phyloP scores from a whole-genome alignment of 2,329 filamentous ascomycete genomes.

The Trichoderma pleuroti region DNA sequence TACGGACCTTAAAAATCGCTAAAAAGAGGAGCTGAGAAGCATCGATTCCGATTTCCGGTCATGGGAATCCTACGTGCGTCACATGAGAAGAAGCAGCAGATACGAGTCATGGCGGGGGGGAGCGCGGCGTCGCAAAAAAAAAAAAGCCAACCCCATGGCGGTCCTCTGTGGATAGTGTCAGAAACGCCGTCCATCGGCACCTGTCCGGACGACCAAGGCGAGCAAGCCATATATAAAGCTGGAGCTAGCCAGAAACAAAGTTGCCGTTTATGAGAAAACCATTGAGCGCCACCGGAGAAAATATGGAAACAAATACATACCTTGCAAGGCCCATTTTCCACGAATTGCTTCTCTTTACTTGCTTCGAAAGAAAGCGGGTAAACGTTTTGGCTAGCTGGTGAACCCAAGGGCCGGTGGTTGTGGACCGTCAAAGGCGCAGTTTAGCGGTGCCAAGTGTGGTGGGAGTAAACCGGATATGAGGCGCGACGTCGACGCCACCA shows the following conservation, averaged over 20 bases:
- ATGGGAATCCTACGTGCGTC: not conserved
- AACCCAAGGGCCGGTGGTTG: not conserved
- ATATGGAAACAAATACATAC: not conserved
- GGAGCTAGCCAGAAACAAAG: not conserved
- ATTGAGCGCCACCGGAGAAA: constrained; percentile 15
- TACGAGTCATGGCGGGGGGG: not conserved
- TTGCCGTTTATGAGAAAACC: not conserved
- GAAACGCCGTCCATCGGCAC: not conserved
- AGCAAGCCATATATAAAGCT: not conserved
- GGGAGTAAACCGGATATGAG: constrained; percentile 12
- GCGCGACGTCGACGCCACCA: not conserved
- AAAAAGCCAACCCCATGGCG: not conserved
- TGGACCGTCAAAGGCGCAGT: not conserved
- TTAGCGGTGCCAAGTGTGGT: not conserved
- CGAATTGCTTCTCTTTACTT: not conserved
- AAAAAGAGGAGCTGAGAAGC: not conserved
- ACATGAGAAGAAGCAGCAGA: not conserved
- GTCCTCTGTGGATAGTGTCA: not conserved
- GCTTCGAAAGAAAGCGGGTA: not conserved
- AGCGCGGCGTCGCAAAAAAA: not conserved
- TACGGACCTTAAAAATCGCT: not conserved
- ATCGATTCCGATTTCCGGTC: not conserved
- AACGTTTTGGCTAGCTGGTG: not conserved
- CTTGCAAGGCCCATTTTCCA: not conserved
- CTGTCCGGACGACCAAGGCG: not conserved